These are phyloP conservation scores for Penstemon barbatus DNA, from an alignment of 257 asterid genomes.

Conservation along the genomic window DNA sequence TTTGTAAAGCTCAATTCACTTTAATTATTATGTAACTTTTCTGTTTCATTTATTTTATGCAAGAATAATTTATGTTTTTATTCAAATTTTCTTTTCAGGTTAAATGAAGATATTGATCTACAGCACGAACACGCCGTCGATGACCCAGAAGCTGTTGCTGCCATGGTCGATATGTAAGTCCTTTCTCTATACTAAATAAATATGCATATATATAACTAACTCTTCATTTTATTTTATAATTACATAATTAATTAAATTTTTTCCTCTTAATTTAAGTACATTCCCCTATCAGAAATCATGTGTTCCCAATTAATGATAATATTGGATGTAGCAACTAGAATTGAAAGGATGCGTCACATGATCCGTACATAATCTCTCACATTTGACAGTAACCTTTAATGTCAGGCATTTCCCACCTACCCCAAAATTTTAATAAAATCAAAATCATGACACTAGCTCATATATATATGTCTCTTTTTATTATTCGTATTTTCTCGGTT, in stretches of 20 bases:
- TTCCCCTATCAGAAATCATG: constrained; percentile 4
- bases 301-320: constrained; percentile 22
- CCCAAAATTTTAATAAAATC: background rate
- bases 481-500: background rate
- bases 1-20: too few relatives aligned
- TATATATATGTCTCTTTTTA: background rate
- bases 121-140: constrained; percentile 52
- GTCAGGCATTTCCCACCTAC: constrained; percentile 22
- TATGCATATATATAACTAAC: background rate
- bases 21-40: too few relatives aligned
- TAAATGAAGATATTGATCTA: constrained; percentile 27
- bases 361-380: constrained; percentile 12
- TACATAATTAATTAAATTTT: background rate
- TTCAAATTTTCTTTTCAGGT: constrained; percentile 38
- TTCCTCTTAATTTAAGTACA: background rate
- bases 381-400: background rate
- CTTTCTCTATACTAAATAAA: background rate
- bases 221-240: background rate
- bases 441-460: too few relatives aligned
- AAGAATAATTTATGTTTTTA: background rate
- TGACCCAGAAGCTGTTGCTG: constrained; percentile 63
- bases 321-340: constrained; percentile 3
- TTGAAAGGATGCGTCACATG: constrained; percentile 2
- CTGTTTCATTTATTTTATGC: background rate
- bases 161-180: constrained; percentile 67